phyloP scores from a whole-genome alignment of 305 asterid species.

The Plantago coronopus region DNA sequence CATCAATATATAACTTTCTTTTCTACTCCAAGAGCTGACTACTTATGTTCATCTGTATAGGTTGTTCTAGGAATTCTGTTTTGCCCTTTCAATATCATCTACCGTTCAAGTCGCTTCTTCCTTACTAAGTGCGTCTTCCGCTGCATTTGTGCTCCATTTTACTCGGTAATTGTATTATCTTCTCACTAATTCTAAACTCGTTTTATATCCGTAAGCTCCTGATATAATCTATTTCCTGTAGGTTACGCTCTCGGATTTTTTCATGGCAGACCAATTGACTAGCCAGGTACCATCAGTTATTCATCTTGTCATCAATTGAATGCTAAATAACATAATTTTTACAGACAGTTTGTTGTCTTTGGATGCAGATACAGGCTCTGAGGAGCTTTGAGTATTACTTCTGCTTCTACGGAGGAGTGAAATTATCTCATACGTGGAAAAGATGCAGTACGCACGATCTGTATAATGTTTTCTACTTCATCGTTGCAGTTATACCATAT shows the following conservation, averaged over 20 bases:
- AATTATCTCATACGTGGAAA: conserved; percentile 30
- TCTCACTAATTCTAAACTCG: neutral
- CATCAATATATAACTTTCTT: conserved; percentile 17
- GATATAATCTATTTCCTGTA: conserved; percentile 26
- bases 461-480: conserved; percentile 58
- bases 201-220: conserved; percentile 2
- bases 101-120: conserved; percentile 67
- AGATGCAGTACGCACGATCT: conserved; percentile 42
- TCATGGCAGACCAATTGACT: conserved; percentile 81
- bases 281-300: conserved; percentile 54
- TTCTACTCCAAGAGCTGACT: conserved; percentile 16
- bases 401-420: conserved; percentile 57
- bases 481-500: conserved; percentile 67
- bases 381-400: conserved; percentile 73
- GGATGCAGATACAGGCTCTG: conserved; percentile 63
- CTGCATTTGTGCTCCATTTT: conserved; percentile 77
- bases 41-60: conserved; percentile 31
- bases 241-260: conserved; percentile 72
- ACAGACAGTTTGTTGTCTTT: conserved; percentile 21
- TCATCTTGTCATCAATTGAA: conserved; percentile 2
- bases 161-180: conserved; percentile 38
- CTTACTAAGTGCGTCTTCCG: conserved; percentile 50
- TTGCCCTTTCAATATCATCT: conserved; percentile 63
- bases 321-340: conserved; percentile 14
- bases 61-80: conserved; percentile 42